Evolutionary conservation across 2,329 filamentous ascomycete species (phyloP).

Genomic region (Cladobotryum mycophilum): DNA sequence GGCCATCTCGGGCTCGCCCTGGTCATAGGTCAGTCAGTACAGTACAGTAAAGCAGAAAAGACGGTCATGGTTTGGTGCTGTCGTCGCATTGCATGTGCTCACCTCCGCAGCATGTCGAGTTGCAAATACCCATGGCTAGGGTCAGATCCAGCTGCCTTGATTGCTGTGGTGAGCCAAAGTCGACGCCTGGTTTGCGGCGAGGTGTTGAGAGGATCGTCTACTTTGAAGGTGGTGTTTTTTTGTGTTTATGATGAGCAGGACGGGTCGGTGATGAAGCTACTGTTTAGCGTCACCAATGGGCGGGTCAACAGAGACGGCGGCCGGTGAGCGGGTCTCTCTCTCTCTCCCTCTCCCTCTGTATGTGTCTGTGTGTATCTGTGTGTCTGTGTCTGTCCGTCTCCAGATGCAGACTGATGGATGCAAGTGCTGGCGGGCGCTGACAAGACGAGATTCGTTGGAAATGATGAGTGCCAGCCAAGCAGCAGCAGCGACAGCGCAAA

Average conservation of each 20-base stretch:
- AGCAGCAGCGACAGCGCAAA: neutral
- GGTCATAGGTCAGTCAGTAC: conserved; percentile 1
- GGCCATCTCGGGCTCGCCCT: conserved; percentile 73
- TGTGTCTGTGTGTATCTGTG: neutral
- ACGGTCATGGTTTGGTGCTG: conserved; percentile 5
- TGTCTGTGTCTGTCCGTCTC: neutral
- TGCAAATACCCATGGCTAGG: conserved; percentile 54
- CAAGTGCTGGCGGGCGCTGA: neutral
- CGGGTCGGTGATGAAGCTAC: conserved; percentile 9
- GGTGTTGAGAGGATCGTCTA: neutral
- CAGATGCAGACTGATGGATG: neutral
- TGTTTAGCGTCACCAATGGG: conserved; percentile 5
- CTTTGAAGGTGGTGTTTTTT: neutral
- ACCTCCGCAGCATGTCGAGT: conserved; percentile 53
- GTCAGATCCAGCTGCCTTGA: conserved; percentile 5
- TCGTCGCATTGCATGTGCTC: conserved; percentile 8
- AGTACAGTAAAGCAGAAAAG: neutral
- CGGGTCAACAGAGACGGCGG: neutral
- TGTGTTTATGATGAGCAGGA: conserved; percentile 9
- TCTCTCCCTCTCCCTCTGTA: neutral
- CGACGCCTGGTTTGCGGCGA: neutral
- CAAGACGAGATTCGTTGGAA: neutral
- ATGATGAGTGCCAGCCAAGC: neutral
- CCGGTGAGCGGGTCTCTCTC: neutral
- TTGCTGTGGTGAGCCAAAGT: conserved; percentile 1